A percentile compares a stretch with the other conserved stretches of the same genome.
phyloP scores from a whole-genome alignment of 768 basidiomycete species.

The Mycena maculata region DNA sequence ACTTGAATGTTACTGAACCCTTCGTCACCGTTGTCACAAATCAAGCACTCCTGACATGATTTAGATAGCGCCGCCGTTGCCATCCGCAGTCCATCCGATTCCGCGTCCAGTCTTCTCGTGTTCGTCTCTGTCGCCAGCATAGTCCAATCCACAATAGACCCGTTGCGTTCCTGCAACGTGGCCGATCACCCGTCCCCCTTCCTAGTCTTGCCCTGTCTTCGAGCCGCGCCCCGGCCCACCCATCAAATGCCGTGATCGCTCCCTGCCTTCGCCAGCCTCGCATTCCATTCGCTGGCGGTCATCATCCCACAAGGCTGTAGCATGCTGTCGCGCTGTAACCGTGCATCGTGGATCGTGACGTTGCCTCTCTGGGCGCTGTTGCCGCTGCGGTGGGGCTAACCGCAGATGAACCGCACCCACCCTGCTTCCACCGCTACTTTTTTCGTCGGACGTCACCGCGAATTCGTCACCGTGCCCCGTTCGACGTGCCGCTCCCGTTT shows the following conservation, averaged over 20 bases:
- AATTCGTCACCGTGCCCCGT: constrained; percentile 33
- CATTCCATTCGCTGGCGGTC: constrained; percentile 30
- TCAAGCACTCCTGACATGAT: constrained; percentile 13
- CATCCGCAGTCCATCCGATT: constrained; percentile 25
- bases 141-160: neutral
- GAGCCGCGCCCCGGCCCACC: constrained; percentile 17
- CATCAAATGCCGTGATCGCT: constrained; percentile 30
- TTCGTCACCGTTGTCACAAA: neutral
- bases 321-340: too few species aligned
- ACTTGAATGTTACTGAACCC: neutral
- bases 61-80: constrained; percentile 1
- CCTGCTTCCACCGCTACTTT: too few species aligned
- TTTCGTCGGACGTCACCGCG: too few species aligned
- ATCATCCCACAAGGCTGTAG: constrained; percentile 32
- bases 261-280: constrained; percentile 3
- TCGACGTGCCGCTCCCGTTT: constrained; percentile 5
- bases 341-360: too few species aligned
- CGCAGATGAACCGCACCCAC: too few species aligned
- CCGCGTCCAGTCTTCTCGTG: constrained; percentile 49
- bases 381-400: too few species aligned
- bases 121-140: constrained; percentile 50
- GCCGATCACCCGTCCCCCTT: constrained; percentile 15
- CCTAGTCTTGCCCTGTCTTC: constrained; percentile 26
- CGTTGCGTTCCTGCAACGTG: constrained; percentile 13
- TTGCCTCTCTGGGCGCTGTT: constrained; percentile 31